Evolutionary conservation across 768 basidiomycete genomes (phyloP).

Genomic region (Pulveroboletus sp.): DNA sequence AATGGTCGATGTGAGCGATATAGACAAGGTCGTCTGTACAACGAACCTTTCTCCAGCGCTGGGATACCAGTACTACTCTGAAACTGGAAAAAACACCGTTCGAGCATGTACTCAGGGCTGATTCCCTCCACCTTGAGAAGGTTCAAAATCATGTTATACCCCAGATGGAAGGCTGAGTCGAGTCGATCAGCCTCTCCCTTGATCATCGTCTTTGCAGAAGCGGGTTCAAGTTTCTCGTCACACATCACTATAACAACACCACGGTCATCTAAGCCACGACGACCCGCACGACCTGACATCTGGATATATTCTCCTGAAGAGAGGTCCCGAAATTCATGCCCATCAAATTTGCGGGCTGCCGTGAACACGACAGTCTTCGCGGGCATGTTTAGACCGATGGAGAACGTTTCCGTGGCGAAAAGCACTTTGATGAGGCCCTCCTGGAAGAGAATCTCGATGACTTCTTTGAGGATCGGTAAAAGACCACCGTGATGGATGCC

Average conservation of each 20-base stretch:
- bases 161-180: slow-evolving; percentile 97
- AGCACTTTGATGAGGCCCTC: slow-evolving; percentile 97
- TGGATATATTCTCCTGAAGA: slow-evolving; percentile 98
- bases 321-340: slow-evolving; percentile 87
- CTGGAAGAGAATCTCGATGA: slow-evolving; percentile 98
- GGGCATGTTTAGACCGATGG: slow-evolving; percentile 98
- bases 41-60: slow-evolving; percentile 71
- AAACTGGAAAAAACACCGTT: slow-evolving; percentile 97
- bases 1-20: slow-evolving; percentile 5
- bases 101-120: slow-evolving; percentile 97
- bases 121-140: slow-evolving; percentile 98
- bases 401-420: slow-evolving; percentile 98
- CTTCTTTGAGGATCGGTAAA: slow-evolving; percentile 95
- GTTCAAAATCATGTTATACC: slow-evolving; percentile 99
- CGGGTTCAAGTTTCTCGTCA: slow-evolving; percentile 94
- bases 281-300: slow-evolving; percentile 98
- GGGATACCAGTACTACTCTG: slow-evolving; percentile 94
- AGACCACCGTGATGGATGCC: slow-evolving; percentile 99
- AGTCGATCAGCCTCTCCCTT: slow-evolving; percentile 96
- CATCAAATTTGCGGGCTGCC: slow-evolving; percentile 92
- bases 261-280: slow-evolving; percentile 95
- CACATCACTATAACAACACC: slow-evolving; percentile 99
- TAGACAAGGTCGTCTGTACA: not conserved
- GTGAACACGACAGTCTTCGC: slow-evolving; percentile 99
- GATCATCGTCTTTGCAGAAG: slow-evolving; percentile 91